These are phyloP conservation scores for Quambalaria eucalypti DNA, from an alignment of 1,284 basidiomycete species.

Conservation along the genomic window DNA sequence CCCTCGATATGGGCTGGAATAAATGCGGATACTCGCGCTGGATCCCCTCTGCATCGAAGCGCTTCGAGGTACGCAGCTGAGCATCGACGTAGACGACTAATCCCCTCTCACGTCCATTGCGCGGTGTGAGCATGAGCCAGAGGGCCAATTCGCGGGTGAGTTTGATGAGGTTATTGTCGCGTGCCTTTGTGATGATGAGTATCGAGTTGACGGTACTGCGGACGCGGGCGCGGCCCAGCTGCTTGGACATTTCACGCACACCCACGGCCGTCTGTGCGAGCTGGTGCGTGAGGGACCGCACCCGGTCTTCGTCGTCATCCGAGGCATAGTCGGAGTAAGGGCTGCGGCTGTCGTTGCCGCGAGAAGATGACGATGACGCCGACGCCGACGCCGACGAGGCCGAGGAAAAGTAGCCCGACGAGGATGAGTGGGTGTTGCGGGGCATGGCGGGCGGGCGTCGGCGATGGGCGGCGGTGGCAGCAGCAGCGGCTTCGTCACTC, in stretches of 20 bases:
- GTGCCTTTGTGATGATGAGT: conserved; percentile 93
- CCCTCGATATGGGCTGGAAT: conserved; percentile 57
- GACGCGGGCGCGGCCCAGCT: conserved; percentile 86
- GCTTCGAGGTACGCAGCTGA: conserved; percentile 79
- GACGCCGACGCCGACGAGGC: too few relatives aligned
- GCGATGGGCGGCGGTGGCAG: neutral
- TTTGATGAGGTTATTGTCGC: conserved; percentile 91
- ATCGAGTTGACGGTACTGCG: conserved; percentile 83
- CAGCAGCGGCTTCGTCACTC: neutral
- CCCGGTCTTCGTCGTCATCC: conserved; percentile 51
- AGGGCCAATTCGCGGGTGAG: conserved; percentile 81
- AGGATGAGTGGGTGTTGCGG: neutral
- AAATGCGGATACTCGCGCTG: conserved; percentile 76
- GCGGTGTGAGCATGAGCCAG: conserved; percentile 41
- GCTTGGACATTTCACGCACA: conserved; percentile 97
- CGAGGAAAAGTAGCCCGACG: neutral
- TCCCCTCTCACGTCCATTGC: conserved; percentile 29
- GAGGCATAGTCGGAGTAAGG: conserved; percentile 7
- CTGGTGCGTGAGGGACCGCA: conserved; percentile 69
- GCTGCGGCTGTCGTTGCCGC: conserved; percentile 6
- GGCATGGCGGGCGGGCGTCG: neutral
- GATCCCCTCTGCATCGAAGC: conserved; percentile 88
- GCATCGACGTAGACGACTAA: conserved; percentile 70
- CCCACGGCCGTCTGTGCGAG: conserved; percentile 93
- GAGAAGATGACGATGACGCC: too few relatives aligned